Percentiles rank a stretch among this genome's conserved stretches.
Conservation (phyloP, 495 filamentous ascomycete genomes). For the Neurospora sp. region DNA sequence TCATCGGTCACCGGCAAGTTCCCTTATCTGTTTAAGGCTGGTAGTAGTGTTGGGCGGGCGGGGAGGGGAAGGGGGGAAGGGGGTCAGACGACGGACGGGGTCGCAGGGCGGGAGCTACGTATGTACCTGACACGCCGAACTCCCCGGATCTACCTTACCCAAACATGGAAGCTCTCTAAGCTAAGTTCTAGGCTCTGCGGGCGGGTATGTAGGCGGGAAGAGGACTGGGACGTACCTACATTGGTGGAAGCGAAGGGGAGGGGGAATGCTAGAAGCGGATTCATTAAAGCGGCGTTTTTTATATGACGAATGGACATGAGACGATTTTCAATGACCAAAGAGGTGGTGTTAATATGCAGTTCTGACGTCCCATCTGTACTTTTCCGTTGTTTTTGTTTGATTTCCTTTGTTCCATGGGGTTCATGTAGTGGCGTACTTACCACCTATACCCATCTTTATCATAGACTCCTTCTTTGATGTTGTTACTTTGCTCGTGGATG, state of each 20-base stretch:
- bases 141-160: background rate
- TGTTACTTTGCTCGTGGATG: background rate
- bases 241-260: background rate
- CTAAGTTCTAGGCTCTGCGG: background rate
- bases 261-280: background rate
- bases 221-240: background rate
- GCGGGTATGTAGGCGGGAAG: background rate
- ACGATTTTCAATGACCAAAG: background rate
- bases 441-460: background rate
- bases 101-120: background rate
- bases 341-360: background rate
- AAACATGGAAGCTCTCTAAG: background rate
- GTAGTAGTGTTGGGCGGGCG: background rate
- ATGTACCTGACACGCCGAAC: background rate
- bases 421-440: background rate
- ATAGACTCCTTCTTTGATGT: background rate
- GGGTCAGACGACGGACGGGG: background rate
- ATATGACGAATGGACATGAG: background rate
- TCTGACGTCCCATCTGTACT: background rate
- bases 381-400: background rate
- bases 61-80: background rate
- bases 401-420: background rate
- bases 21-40: background rate
- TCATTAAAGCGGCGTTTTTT: background rate
- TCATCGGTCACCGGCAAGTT: background rate